Base-by-base conservation (phyloP, 2,329 filamentous ascomycete species). In the Fusarium nodosum region DNA sequence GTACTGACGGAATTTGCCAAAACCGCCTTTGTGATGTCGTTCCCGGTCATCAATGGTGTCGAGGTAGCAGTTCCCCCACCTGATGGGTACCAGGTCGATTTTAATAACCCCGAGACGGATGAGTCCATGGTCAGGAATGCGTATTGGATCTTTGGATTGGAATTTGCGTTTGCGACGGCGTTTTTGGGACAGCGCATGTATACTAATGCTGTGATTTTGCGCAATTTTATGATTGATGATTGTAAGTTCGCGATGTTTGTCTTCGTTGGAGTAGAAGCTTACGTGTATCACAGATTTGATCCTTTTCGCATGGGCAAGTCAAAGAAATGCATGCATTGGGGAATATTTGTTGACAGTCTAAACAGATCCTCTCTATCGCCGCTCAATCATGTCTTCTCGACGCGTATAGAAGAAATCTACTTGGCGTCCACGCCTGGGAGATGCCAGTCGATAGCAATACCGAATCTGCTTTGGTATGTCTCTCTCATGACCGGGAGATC, bases 381-480 rank as follows among this genome's bases (percentile, higher is more conserved):
- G 58, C 60, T 16, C 60, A 63, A n/a, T 62, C 60, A 33, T 63
- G 58, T n/a, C 57, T 63, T 12, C 60, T 63, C 5, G 41, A 31
- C 16, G 60, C 60, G 3, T 63, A 63, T 8, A 46, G 60, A 2
- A 47, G 41, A 6, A 42, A 48, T 7, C 20, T 63, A 8, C 58
- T 63, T 8, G 60, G 60, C 3, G 60, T 63, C 1, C 60, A 63
- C 4, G 57, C 57, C 3, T 63, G 60, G 60, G 60, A 63, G 11
- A 63, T 63, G 60, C n/a, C 60, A 5, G 22, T 63, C 1, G 60
- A 63, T 18, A 36, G 22, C 20, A 63, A 63, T 3, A 63, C 57
- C 12, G 2, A 63, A 0, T 26, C 57, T 7, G 20, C 31, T 9
- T 16, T 63, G 16, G 55, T 56, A 36, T 22, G 11, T 13, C 7